Evolutionary conservation across 371 early-diverging fungal genomes (phyloP), one percentile per base, ranked within the genome.

Genomic region (Mucor velutinosus): DNA sequence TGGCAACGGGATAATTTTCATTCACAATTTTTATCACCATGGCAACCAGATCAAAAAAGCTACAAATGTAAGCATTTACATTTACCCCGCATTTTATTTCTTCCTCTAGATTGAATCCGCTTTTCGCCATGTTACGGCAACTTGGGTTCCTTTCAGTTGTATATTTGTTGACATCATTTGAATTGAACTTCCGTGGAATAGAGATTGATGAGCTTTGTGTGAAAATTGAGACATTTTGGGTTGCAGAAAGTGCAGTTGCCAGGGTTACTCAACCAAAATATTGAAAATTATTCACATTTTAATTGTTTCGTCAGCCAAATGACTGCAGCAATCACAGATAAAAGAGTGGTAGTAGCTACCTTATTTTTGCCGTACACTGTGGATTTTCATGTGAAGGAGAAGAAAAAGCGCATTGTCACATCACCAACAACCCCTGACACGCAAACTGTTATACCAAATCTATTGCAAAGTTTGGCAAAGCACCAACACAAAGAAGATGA

Each of bases 341-440:
- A 78, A 57, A 62, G 92, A 63, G 88, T 91, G 0, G 74, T 93
- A 17, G 83, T 90, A 11, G 91, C 86, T 10, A 85, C 89, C 19
- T 72, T 93, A 23, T 93, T 90, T 69, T 81, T 90, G 25, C 93
- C 93, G 1, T 85, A 85, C 61, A 89, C 91, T 23, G 87, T 86
- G 67, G 84, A 86, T 69, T 84, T 87, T 78, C 74, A 83, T 66
- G 58, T 74, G n/a, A 25, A 64, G 39, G 74, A 66, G 10, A 64
- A 61, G 37, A 74, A 70, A 33, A 63, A 51, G 35, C 60, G 51
- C 14, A 58, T 30, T 30, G 21, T n/a, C 25, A 21, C 45, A 19
- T 12, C 45, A 6, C 21, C 60, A 35, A 39, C 56, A 7, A 32
- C 43, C 4, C 7, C 25, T 41, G 55, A 63, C n/a, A 33, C 64